A percentile compares a stretch with the other conserved stretches of the same genome.
Conservation (phyloP, 441 rosid species). For the Sinapis alba region DNA sequence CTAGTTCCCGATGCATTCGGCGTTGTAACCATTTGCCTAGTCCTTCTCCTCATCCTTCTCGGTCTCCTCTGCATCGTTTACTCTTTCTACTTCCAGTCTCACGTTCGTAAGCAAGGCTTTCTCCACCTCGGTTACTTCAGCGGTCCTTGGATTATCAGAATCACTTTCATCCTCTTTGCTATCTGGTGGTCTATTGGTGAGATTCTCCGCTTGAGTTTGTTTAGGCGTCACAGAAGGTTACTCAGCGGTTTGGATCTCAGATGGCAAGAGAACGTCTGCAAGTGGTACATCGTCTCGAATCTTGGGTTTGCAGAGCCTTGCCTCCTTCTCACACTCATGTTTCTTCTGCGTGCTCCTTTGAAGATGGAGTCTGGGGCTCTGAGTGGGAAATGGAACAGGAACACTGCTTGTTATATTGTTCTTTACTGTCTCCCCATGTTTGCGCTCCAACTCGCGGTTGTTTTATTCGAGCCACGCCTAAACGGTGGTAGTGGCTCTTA, state of each 20-base stretch:
- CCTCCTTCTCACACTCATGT: constrained; percentile 80
- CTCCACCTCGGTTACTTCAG: constrained; percentile 71
- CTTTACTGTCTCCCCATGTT: constrained; percentile 82
- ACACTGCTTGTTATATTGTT: constrained; percentile 63
- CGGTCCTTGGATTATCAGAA: constrained; percentile 92
- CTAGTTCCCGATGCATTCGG: constrained; percentile 96
- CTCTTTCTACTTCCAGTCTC: constrained; percentile 77
- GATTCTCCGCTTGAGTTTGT: constrained; percentile 68
- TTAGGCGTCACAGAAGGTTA: constrained; percentile 59
- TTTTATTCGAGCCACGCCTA: constrained; percentile 64
- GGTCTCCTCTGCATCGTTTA: constrained; percentile 83
- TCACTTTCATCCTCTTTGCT: constrained; percentile 63
- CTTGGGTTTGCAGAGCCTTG: constrained; percentile 99
- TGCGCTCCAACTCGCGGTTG: constrained; percentile 74
- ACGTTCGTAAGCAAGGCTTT: constrained; percentile 52
- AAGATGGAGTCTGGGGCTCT: constrained; percentile 63
- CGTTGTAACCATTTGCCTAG: constrained; percentile 91
- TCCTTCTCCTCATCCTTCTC: constrained; percentile 63
- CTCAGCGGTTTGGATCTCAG: constrained; percentile 58
- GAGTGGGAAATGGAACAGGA: constrained; percentile 75
- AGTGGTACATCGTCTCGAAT: constrained; percentile 83
- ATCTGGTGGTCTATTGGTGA: constrained; percentile 95
- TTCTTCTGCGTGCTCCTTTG: constrained; percentile 90
- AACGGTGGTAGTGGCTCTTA: constrained; percentile 55
- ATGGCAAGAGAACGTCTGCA: constrained; percentile 97